phyloP scores from a whole-genome alignment of 176 grass and related monocot genomes.

The Ensete glaucum region DNA sequence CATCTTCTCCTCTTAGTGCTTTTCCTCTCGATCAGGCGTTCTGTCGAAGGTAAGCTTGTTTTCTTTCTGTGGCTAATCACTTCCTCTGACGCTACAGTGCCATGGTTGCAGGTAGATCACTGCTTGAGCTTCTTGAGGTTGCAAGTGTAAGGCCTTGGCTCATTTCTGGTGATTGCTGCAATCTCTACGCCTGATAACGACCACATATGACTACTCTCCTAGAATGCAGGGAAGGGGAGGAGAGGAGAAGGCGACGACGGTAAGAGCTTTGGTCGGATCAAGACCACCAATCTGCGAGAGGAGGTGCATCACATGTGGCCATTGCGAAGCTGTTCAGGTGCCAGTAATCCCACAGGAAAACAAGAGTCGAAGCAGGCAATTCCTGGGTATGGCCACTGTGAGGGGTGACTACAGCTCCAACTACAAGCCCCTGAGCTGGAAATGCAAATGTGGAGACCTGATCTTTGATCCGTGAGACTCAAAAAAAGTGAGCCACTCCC shows the following conservation, averaged over 20 bases:
- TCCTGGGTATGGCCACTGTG: neutral
- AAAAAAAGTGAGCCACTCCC: too few species aligned
- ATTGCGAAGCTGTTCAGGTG: constrained; percentile 9
- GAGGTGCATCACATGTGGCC: constrained; percentile 1
- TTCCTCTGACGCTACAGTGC: neutral
- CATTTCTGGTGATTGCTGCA: neutral
- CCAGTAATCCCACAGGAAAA: neutral
- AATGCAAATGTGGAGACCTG: constrained; percentile 14
- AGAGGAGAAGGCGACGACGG: neutral
- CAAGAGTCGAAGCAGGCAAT: neutral
- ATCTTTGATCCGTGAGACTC: constrained; percentile 11
- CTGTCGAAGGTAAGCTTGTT: neutral
- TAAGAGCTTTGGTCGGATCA: neutral
- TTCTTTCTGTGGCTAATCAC: neutral
- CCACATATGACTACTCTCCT: neutral
- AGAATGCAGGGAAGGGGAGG: neutral
- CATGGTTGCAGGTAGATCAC: neutral
- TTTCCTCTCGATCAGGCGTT: neutral
- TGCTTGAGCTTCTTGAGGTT: neutral
- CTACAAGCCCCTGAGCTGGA: constrained; percentile 17
- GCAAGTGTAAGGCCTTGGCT: neutral
- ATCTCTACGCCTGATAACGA: neutral
- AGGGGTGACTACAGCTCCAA: neutral
- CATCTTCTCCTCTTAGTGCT: neutral
- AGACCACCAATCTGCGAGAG: constrained; percentile 4